Base-by-base conservation (phyloP, 371 early-diverging fungal species). In the Saksenaea oblongispora region DNA sequence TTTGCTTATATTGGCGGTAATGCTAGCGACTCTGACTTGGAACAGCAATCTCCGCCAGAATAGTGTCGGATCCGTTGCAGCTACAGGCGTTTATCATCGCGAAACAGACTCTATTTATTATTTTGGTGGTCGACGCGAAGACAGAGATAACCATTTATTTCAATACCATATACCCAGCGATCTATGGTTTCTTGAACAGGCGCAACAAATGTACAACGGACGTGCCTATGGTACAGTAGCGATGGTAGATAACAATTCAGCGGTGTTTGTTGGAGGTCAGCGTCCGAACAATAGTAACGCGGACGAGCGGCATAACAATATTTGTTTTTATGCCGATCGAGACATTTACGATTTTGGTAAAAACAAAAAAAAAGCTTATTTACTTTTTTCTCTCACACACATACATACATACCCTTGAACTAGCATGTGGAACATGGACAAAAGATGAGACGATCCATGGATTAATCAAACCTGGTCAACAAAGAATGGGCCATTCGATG, bases 281-380 rank as follows among this genome's bases (percentile, higher is more conserved):
- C 15, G 37, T 24, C 58, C 39, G 18, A 39, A 58, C 18, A 36
- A 10, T 27, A 42, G 28, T 14, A 42, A 35, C 36, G 18, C 36
- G 5, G 17, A 37, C 37, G 58, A 37, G 24, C 41, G 42, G 35
- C 37, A 37, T 35, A 58, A 31, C 31, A 31, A 58, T 36, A 37
- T 14, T 11, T 58, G 58, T 42, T 58, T 34, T 36, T 37, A 39
- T 58, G 58, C 41, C 35, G 58, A 58, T 24, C 17, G 37, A 39
- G 34, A 36, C n/a, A 17, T 58, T 14, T 58, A 58, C 58, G 58
- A 58, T 58, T 36, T 58, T 14, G 58, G 58, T 58, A 36, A 57
- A 41, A 41, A 41, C 0, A 41, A 17, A 41, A 41, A 41, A 17
- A 14, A 17, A 15, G 14, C 1, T 0, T n/a, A 41, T 9, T 41